These are phyloP conservation scores for Trypanosoma platydactyli DNA, from an alignment of 208 protist species.

Conservation along the genomic window DNA sequence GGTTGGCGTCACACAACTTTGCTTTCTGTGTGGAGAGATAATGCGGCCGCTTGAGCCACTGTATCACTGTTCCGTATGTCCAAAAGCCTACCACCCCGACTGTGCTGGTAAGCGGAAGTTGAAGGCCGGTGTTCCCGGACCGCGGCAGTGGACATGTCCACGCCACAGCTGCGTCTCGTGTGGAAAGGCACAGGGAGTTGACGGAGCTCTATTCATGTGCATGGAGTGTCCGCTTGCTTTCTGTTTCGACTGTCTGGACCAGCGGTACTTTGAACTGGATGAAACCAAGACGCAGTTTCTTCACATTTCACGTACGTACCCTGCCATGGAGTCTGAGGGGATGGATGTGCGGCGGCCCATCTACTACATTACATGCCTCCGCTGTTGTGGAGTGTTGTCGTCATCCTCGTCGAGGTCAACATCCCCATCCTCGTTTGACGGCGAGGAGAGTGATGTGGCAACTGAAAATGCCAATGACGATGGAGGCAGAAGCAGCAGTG, in stretches of 20 bases:
- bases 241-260: conserved; percentile 88
- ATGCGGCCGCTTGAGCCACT: conserved; percentile 84
- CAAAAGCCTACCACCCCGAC: conserved; percentile 83
- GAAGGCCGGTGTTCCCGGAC: conserved; percentile 25
- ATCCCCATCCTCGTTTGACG: conserved; percentile 19
- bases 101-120: conserved; percentile 57
- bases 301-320: conserved; percentile 67
- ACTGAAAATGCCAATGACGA: neutral
- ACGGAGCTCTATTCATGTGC: conserved; percentile 88
- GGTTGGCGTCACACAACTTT: conserved; percentile 43
- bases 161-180: conserved; percentile 68
- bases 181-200: conserved; percentile 52
- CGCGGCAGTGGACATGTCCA: conserved; percentile 69
- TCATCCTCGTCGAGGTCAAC: conserved; percentile 39
- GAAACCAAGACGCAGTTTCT: conserved; percentile 48
- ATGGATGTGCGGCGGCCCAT: conserved; percentile 52
- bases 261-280: conserved; percentile 75
- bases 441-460: conserved; percentile 13
- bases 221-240: conserved; percentile 67
- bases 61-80: conserved; percentile 75
- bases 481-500: neutral
- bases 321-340: conserved; percentile 69
- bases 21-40: conserved; percentile 72
- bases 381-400: conserved; percentile 67
- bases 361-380: conserved; percentile 86